A percentile compares a stretch with the other conserved stretches of the same genome.
phyloP scores from a whole-genome alignment of 495 filamentous ascomycete genomes.

The Aspergillus panamensis region DNA sequence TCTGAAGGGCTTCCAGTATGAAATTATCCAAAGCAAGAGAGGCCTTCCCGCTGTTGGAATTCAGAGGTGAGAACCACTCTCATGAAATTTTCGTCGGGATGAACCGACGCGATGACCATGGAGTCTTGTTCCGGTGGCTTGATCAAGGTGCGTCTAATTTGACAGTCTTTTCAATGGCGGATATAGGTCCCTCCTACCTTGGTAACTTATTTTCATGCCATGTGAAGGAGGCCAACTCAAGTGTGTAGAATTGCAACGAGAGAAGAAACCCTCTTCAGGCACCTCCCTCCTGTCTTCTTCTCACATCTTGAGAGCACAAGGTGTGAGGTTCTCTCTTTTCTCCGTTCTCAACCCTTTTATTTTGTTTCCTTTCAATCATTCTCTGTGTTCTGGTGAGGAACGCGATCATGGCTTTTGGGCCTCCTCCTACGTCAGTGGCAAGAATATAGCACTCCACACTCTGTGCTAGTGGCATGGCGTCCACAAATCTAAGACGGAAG shows the following conservation, averaged over 20 bases:
- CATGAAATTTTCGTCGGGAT: background rate
- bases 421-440: slow-evolving; percentile 18
- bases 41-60: background rate
- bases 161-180: background rate
- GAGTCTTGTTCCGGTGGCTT: background rate
- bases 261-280: no score
- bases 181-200: background rate
- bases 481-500: background rate
- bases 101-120: background rate
- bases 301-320: no score
- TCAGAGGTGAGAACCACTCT: background rate
- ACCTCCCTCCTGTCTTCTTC: background rate
- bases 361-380: background rate
- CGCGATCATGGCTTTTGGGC: background rate
- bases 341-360: background rate
- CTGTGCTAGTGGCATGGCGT: background rate
- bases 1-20: background rate
- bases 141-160: background rate
- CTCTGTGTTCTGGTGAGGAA: background rate
- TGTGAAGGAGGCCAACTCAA: background rate
- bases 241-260: background rate
- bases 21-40: background rate
- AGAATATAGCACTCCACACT: slow-evolving; percentile 3
- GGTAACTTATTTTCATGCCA: background rate
- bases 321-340: background rate